phyloP scores from a whole-genome alignment of 2,329 filamentous ascomycete genomes.

The Lachnellula suecica region DNA sequence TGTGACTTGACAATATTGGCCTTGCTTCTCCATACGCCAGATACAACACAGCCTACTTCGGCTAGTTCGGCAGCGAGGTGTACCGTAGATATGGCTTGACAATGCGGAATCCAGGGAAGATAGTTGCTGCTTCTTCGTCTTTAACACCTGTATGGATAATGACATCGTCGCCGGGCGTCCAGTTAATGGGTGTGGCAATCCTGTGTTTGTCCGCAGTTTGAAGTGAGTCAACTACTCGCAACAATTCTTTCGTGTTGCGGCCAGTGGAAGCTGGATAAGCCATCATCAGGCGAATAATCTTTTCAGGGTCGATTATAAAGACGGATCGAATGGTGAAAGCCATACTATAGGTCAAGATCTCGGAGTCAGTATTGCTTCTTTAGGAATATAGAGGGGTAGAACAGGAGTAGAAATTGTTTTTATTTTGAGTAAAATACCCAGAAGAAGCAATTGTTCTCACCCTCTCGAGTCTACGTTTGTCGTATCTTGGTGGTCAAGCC shows the following conservation, averaged over 20 bases:
- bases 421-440: no score
- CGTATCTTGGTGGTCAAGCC: slow-evolving; percentile 77
- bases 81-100: slow-evolving; percentile 75
- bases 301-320: slow-evolving; percentile 90
- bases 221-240: slow-evolving; percentile 76
- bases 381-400: no score
- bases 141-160: slow-evolving; percentile 84
- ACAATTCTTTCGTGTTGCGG: slow-evolving; percentile 76
- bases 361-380: no score
- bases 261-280: slow-evolving; percentile 90
- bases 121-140: slow-evolving; percentile 81
- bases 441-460: no score
- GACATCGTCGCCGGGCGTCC: slow-evolving; percentile 85
- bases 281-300: slow-evolving; percentile 90
- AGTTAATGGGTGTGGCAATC: slow-evolving; percentile 87
- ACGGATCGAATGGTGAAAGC: slow-evolving; percentile 94
- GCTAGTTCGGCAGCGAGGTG: slow-evolving; percentile 64
- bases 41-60: no score
- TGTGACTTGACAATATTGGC: no score
- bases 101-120: slow-evolving; percentile 75
- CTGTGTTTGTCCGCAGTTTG: slow-evolving; percentile 86
- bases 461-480: slow-evolving; percentile 80
- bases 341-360: no score
- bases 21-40: no score
- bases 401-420: no score